Evolutionary conservation across 1,139 yeast genomes (phyloP), one percentile per base, ranked within the genome.

Genomic region (Kodamaea sp.): DNA sequence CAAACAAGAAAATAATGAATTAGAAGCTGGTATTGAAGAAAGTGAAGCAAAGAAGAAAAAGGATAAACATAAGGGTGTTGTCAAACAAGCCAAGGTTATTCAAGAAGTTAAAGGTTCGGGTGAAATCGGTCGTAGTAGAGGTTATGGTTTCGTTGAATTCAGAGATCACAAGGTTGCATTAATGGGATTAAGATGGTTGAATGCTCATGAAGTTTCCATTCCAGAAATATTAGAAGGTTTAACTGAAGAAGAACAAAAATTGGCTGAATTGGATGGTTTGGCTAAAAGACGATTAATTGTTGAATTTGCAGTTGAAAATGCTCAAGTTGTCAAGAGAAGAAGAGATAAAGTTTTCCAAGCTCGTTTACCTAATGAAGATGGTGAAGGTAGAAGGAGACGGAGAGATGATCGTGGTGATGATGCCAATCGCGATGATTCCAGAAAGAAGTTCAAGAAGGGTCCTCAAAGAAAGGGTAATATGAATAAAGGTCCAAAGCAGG

Each of bases 111-210:
- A 90, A 59, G 95, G 89, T 2, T 74, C 94, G 9, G 95, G 95
- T 24, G 87, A 84, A 31, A 63, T 76, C 26, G 98, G 97, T 39
- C 78, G 98, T 65, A 83, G 94, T 59, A 81, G 97, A 69, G 98
- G 99, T 44, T 92, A 90, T 54, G 99, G 99, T 46, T 50, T 92
- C 70, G 66, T 92, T 39, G 98, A 94, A 64, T 89, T 76, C 62
- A 80, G 92, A 64, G 96, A 90, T 61, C 99, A 92, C 61, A 86
- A 85, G 62, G 64, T 85, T 45, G 98, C 99, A 1, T 74, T 92
- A 47, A 90, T 90, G 97, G 97, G 95, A 5, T 75, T 92, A 45
- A 79, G 99, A 70, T 94, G 97, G 96, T 75, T 92, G 60, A 92
- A 92, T 65, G 96, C 96, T 3, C 97, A 92, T 59, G 84, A 79